Evolutionary conservation across 345 rosid species (phyloP).

Genomic region (Rhodomyrtus tomentosa): DNA sequence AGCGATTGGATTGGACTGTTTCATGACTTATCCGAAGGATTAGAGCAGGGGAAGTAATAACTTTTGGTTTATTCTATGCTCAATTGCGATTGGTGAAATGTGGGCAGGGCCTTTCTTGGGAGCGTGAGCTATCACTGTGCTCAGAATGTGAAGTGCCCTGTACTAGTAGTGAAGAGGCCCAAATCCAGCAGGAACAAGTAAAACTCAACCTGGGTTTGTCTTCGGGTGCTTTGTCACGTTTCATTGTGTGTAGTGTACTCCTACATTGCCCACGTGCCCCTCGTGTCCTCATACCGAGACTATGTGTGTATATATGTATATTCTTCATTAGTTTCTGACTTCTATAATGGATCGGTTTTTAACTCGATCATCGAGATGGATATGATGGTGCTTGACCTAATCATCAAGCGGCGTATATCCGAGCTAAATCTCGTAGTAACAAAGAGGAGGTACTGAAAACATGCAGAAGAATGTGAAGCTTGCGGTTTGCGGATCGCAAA

Average conservation of each 20-base stretch:
- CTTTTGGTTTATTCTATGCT: not conserved
- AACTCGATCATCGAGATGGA: no score
- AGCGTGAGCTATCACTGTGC: conserved; percentile 49
- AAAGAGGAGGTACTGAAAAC: no score
- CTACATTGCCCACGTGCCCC: not conserved
- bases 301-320: rapidly evolving
- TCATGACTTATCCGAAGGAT: rapidly evolving
- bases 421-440: not conserved
- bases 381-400: not conserved
- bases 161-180: conserved; percentile 45
- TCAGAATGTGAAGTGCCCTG: conserved; percentile 39
- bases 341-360: not conserved
- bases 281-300: not conserved
- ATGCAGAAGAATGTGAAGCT: no score
- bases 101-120: conserved; percentile 35
- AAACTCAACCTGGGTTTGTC: not conserved
- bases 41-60: not conserved
- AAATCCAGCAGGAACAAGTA: conserved; percentile 1
- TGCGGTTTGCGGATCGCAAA: not conserved
- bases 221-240: not conserved
- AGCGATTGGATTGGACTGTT: not conserved
- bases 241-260: not conserved
- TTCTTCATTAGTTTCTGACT: not conserved
- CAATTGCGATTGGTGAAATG: not conserved
- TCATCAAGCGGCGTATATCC: not conserved